A percentile compares a stretch with the other conserved stretches of the same genome.
phyloP scores from a whole-genome alignment of 495 filamentous ascomycete genomes.

The Hypoxylon crocopeplum region DNA sequence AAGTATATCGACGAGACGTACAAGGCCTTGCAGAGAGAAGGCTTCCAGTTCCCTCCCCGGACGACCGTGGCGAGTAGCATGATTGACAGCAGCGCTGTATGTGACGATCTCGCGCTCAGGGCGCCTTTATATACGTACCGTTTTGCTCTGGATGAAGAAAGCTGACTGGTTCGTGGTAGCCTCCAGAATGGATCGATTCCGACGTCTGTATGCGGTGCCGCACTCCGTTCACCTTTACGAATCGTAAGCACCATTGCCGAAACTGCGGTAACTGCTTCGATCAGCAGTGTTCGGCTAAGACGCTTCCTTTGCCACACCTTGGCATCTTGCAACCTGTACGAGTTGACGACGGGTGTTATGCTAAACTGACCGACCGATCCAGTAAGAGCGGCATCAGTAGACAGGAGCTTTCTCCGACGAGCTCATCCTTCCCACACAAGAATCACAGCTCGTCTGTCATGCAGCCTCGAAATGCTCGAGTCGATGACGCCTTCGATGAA shows the following conservation, averaged over 20 bases:
- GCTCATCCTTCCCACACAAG: slow-evolving; percentile 48
- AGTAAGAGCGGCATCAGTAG: slow-evolving; percentile 40
- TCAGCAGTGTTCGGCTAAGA: slow-evolving; percentile 89
- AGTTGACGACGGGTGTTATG: slow-evolving; percentile 96
- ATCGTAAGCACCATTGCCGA: slow-evolving; percentile 96
- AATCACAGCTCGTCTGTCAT: slow-evolving; percentile 60
- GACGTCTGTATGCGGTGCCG: slow-evolving; percentile 99
- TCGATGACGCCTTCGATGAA: slow-evolving; percentile 87
- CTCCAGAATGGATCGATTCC: slow-evolving; percentile 96
- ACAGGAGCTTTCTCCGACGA: slow-evolving; percentile 41
- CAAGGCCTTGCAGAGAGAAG: slow-evolving; percentile 77
- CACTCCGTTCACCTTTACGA: slow-evolving; percentile 94
- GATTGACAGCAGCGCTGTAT: slow-evolving; percentile 94
- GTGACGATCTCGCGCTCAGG: too few relatives aligned
- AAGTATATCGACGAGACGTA: slow-evolving; percentile 90
- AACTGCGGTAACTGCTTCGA: slow-evolving; percentile 98
- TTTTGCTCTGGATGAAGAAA: neutral
- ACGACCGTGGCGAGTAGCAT: slow-evolving; percentile 89
- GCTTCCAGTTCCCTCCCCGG: slow-evolving; percentile 87
- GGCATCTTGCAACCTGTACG: slow-evolving; percentile 90
- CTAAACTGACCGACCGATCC: slow-evolving; percentile 83
- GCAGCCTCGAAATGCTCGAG: slow-evolving; percentile 87
- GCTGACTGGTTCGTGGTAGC: slow-evolving; percentile 59
- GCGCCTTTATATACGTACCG: neutral
- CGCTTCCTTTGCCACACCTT: slow-evolving; percentile 85